Evolutionary conservation across 495 filamentous ascomycete genomes (phyloP).

Genomic region (Aspergillus wentii): DNA sequence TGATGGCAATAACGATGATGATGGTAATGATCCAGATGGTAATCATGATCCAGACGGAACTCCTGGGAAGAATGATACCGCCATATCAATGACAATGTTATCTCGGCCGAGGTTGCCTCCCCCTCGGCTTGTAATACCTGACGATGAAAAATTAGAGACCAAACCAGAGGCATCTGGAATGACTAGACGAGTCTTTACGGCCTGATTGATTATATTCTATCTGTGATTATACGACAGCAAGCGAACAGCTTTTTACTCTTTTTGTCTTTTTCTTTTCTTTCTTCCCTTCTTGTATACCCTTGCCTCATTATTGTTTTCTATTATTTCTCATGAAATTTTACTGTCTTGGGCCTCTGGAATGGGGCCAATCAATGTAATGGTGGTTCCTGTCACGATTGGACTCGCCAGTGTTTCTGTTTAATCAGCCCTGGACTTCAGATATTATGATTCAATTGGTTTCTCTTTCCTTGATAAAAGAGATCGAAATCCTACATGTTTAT

Average conservation of each 20-base stretch:
- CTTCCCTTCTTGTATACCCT: slow-evolving; percentile 16
- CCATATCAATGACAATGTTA: slow-evolving; percentile 3
- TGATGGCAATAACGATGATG: slow-evolving; percentile 16
- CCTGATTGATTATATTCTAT: slow-evolving; percentile 10
- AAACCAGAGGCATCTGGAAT: slow-evolving; percentile 6
- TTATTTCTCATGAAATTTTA: neutral
- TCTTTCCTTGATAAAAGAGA: no score
- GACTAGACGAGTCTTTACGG: slow-evolving; percentile 24
- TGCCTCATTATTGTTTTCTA: slow-evolving; percentile 5
- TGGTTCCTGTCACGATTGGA: no score
- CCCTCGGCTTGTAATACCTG: slow-evolving; percentile 1
- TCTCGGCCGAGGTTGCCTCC: slow-evolving; percentile 1
- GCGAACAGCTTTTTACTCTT: slow-evolving; percentile 1
- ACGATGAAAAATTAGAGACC: no score
- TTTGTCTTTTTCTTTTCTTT: slow-evolving; percentile 8
- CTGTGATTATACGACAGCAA: neutral
- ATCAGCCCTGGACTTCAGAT: no score
- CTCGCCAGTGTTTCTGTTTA: no score
- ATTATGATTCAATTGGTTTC: no score
- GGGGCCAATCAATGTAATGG: no score
- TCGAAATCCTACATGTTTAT: no score
- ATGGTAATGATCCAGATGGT: slow-evolving; percentile 4
- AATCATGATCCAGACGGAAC: slow-evolving; percentile 10
- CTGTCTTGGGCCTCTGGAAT: no score
- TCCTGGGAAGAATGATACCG: slow-evolving; percentile 23